Percentiles rank a stretch among this genome's conserved stretches.
These are phyloP conservation scores for Cladophialophora chaetospira DNA, from an alignment of 2,329 filamentous ascomycete genomes.

Conservation along the genomic window DNA sequence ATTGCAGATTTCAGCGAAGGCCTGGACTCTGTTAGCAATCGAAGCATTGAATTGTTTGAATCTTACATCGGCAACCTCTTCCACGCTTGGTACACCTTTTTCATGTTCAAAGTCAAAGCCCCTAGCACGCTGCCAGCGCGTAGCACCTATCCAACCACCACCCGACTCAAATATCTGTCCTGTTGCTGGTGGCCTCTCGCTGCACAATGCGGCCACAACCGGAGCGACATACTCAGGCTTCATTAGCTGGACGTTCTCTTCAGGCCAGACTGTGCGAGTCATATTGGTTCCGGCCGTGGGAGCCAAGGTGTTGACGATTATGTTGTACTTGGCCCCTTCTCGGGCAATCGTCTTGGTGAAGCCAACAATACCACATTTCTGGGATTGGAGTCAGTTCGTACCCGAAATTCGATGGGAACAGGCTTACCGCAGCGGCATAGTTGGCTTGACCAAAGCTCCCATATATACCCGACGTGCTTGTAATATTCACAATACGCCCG, in stretches of 20 bases:
- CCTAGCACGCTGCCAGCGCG: conserved; percentile 54
- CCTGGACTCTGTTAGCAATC: too few relatives aligned
- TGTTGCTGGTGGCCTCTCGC: conserved; percentile 82
- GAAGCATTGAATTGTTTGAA: too few relatives aligned
- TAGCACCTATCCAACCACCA: conserved; percentile 86
- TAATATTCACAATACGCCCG: conserved; percentile 93
- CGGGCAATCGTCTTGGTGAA: conserved; percentile 89
- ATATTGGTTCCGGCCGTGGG: conserved; percentile 96
- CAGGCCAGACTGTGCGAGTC: conserved; percentile 90
- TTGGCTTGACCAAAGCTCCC: conserved; percentile 99
- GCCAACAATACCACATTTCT: conserved; percentile 90
- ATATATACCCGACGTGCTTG: conserved; percentile 94
- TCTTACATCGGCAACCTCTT: conserved; percentile 37
- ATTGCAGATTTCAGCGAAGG: conserved; percentile 76
- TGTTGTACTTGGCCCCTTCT: conserved; percentile 96
- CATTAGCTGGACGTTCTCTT: conserved; percentile 98
- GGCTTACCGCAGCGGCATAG: conserved; percentile 80
- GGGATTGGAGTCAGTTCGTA: conserved; percentile 14
- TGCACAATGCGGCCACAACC: conserved; percentile 80
- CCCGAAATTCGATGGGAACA: background rate
- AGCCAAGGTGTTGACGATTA: conserved; percentile 95
- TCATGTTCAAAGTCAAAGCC: conserved; percentile 36
- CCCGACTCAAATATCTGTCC: conserved; percentile 91
- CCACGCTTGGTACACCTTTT: conserved; percentile 33
- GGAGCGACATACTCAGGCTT: conserved; percentile 95